These are phyloP conservation scores for Lagenaria siceraria DNA, from an alignment of 306 rosid genomes.

Conservation along the genomic window DNA sequence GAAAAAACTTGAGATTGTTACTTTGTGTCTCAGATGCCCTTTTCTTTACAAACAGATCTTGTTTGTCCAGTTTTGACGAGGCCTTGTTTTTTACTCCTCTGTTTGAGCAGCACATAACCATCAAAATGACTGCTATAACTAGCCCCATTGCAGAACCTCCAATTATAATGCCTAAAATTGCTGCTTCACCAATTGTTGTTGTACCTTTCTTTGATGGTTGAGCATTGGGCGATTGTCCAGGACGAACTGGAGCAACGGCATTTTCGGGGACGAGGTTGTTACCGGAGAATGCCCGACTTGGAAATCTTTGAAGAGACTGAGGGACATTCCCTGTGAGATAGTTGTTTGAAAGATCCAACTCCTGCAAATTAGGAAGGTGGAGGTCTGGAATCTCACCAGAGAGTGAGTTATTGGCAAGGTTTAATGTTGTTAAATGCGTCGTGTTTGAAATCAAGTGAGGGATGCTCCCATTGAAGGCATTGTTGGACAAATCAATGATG, in stretches of 20 bases:
- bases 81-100: conserved; percentile 9
- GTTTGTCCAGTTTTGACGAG: conserved; percentile 33
- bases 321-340: conserved; percentile 65
- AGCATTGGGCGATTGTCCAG: conserved; percentile 31
- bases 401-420: conserved; percentile 68
- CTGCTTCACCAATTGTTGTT: conserved; percentile 36
- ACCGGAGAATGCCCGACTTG: conserved; percentile 49
- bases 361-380: conserved; percentile 33
- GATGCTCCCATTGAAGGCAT: conserved; percentile 58
- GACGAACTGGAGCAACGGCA: conserved; percentile 47
- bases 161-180: conserved; percentile 50
- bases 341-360: conserved; percentile 52
- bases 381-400: conserved; percentile 72
- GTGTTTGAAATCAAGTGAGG: conserved; percentile 53
- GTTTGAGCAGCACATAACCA: conserved; percentile 40
- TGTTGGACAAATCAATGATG: conserved; percentile 50
- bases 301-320: conserved; percentile 55
- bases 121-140: conserved; percentile 29
- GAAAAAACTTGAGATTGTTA: conserved; percentile 55
- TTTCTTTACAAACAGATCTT: conserved; percentile 31
- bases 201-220: conserved; percentile 27
- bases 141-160: conserved; percentile 57
- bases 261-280: conserved; percentile 35
- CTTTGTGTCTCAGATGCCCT: conserved; percentile 32
- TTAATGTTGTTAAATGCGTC: conserved; percentile 44